These are phyloP conservation scores for Echria macrotheca DNA, from an alignment of 495 filamentous ascomycete genomes.

Conservation along the genomic window DNA sequence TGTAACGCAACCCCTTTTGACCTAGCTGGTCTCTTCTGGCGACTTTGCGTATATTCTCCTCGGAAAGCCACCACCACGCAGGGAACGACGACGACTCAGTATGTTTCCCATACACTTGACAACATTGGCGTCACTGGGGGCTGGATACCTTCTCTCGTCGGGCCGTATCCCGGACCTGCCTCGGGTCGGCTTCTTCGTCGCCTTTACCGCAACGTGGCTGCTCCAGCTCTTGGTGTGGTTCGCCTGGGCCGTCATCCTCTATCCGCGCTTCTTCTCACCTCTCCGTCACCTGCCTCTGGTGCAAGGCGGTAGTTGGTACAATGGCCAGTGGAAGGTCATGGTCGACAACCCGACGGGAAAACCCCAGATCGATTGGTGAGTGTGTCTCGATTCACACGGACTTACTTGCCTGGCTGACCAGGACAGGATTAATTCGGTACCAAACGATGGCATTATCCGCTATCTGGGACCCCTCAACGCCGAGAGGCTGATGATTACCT, in stretches of 20 bases:
- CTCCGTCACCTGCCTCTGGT: slow-evolving; percentile 58
- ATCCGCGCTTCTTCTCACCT: slow-evolving; percentile 69
- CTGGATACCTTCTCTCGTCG: slow-evolving; percentile 31
- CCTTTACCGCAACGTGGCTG: slow-evolving; percentile 21
- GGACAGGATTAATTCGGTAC: slow-evolving; percentile 58
- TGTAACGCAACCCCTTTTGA: no score
- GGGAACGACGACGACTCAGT: no score
- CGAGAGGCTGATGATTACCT: slow-evolving; percentile 63
- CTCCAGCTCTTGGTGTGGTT: slow-evolving; percentile 24
- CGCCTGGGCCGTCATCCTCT: slow-evolving; percentile 55
- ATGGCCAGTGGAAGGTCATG: slow-evolving; percentile 56
- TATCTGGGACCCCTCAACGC: slow-evolving; percentile 65
- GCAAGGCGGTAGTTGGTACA: slow-evolving; percentile 35
- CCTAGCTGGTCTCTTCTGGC: no score
- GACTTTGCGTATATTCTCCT: no score
- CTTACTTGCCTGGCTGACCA: neutral
- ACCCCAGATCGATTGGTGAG: slow-evolving; percentile 56
- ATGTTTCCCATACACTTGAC: no score
- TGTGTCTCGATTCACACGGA: neutral
- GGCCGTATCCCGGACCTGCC: slow-evolving; percentile 22
- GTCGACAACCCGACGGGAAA: slow-evolving; percentile 53
- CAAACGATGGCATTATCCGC: slow-evolving; percentile 83
- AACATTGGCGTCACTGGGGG: no score
- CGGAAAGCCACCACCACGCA: no score
- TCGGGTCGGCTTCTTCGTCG: slow-evolving; percentile 15